Conservation (phyloP, 2,329 filamentous ascomycete species). For the Dactylella cylindrospora region DNA sequence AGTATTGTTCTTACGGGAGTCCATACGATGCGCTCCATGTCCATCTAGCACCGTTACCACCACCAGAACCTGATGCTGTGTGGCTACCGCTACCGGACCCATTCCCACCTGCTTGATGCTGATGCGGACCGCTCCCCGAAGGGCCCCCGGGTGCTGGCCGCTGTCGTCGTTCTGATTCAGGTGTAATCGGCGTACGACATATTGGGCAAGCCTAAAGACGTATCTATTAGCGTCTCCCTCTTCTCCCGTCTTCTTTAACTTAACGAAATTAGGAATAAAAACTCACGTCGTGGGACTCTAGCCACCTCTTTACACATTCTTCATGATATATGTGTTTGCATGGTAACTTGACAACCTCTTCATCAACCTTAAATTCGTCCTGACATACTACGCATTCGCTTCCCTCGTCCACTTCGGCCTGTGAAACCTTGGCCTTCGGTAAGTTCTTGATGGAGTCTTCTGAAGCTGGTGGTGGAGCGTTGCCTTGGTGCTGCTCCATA, state of each 20-base stretch:
- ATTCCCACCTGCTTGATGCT: not conserved
- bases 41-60: constrained; percentile 28
- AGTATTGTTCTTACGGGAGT: not conserved
- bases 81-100: not conserved
- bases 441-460: constrained; percentile 72
- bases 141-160: constrained; percentile 26
- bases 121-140: constrained; percentile 1
- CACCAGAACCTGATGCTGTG: constrained; percentile 30
- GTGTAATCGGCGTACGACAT: constrained; percentile 47
- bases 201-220: constrained; percentile 47
- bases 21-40: constrained; percentile 32
- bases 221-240: constrained; percentile 6
- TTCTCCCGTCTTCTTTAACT: not conserved
- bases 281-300: constrained; percentile 48
- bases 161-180: constrained; percentile 43
- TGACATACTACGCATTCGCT: constrained; percentile 95
- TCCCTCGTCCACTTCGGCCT: constrained; percentile 68
- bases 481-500: constrained; percentile 80
- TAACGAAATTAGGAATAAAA: not conserved
- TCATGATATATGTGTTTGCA: constrained; percentile 66
- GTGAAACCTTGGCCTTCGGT: constrained; percentile 69
- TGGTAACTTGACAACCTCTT: constrained; percentile 74
- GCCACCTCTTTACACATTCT: constrained; percentile 47
- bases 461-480: constrained; percentile 79
- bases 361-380: constrained; percentile 72